These are phyloP conservation scores for Mycena pura DNA, from an alignment of 768 basidiomycete genomes.

Conservation along the genomic window DNA sequence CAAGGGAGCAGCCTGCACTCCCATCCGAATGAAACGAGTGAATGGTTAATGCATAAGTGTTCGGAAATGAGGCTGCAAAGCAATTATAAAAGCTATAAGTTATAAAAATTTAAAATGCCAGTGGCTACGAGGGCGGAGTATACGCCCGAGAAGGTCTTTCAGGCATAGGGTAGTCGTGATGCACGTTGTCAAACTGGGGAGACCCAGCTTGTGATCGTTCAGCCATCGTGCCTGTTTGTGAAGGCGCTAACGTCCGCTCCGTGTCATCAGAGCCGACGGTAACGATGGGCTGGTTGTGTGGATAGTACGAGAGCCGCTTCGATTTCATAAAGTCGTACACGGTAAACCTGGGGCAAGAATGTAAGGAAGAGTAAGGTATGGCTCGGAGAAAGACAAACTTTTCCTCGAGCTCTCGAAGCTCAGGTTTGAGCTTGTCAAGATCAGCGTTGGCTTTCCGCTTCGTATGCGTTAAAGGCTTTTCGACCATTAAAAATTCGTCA, in stretches of 20 bases:
- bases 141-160: constrained; percentile 19
- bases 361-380: constrained; percentile 4
- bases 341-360: constrained; percentile 67
- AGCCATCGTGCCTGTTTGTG: constrained; percentile 53
- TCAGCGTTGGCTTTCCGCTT: constrained; percentile 91
- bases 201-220: constrained; percentile 57
- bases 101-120: neutral
- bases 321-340: constrained; percentile 84
- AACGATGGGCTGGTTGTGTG: constrained; percentile 72
- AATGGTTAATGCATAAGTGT: constrained; percentile 12
- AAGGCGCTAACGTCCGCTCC: constrained; percentile 50
- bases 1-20: constrained; percentile 17
- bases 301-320: constrained; percentile 85
- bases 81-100: constrained; percentile 20
- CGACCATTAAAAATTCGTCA: constrained; percentile 96
- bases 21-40: constrained; percentile 12
- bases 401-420: constrained; percentile 91
- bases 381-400: constrained; percentile 57
- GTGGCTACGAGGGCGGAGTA: constrained; percentile 8
- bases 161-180: constrained; percentile 33
- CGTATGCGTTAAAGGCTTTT: constrained; percentile 95
- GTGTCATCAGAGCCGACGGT: constrained; percentile 49
- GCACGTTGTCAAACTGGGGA: constrained; percentile 43
- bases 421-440: constrained; percentile 87
- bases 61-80: constrained; percentile 5